Evolutionary conservation across 1,139 yeast genomes (phyloP), one percentile per base, ranked within the genome.

Genomic region (Taphrina flavorubra): DNA sequence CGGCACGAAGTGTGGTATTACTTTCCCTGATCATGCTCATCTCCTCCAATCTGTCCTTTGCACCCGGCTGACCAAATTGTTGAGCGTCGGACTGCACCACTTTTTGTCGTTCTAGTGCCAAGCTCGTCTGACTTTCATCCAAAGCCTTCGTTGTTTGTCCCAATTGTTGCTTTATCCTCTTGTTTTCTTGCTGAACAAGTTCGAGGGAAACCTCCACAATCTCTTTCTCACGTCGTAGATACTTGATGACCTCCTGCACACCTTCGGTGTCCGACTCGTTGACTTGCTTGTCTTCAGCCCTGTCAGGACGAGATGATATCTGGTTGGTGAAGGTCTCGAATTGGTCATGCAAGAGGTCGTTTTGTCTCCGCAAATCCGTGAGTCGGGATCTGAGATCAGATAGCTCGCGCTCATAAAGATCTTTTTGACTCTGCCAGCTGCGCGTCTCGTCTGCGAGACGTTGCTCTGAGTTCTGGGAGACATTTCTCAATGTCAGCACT

Each of bases 201-300:
- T 83, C 82, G 37, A 85, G 80, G 73, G 87, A 88, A 20, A 86
- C 83, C 69, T 87, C 90, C 0, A 87, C 82, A 5, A 87, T 81
- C 72, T 91, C 97, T 76, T 89, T 89, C 74, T 90, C 96, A 72
- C 89, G 86, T 64, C 92, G 87, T 70, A 91, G 80, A 74, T 84
- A 87, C 8, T 82, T 77, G 51, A 91, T 79, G 46, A 91, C 83
- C 72, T 87, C 88, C 68, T 85, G 83, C 74, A 83, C 74, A 57
- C 83, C 84, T 53, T 76, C 79, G 34, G 75, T 76, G 6, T 75
- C 73, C 49, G 56, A 49, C 31, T 40, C 59, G 49, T 57, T 40
- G 46, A 25, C 65, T 10, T 66, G 18, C 18, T 49, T 51, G 16
- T 46, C 14, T 36, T 40, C 51, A 37, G 51, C 47, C 18, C 61